Evolutionary conservation across 2,329 filamentous ascomycete species (phyloP).

Genomic region (Blastomyces silverae): DNA sequence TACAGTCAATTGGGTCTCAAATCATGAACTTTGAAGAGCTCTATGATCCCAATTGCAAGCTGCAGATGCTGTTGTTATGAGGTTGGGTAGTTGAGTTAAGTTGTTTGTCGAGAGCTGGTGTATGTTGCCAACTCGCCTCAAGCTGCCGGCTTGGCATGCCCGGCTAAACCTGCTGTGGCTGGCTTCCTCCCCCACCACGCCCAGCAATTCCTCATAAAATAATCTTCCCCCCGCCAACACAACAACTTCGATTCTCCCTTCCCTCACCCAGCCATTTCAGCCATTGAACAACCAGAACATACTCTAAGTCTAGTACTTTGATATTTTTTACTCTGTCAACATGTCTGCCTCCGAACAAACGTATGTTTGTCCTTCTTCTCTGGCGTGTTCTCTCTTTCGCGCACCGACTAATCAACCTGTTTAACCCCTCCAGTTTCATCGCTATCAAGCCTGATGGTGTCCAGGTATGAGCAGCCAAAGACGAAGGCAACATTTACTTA

Average conservation of each 20-base stretch:
- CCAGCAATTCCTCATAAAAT: not conserved
- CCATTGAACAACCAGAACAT: constrained; percentile 26
- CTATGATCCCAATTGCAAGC: constrained; percentile 7
- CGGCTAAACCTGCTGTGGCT: constrained; percentile 9
- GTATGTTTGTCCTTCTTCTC: constrained; percentile 49
- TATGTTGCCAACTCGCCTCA: constrained; percentile 28
- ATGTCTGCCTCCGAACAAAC: constrained; percentile 76
- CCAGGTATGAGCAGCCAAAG: constrained; percentile 60
- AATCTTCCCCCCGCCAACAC: constrained; percentile 8
- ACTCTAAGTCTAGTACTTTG: constrained; percentile 21
- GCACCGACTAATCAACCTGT: constrained; percentile 16
- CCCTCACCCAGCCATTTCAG: constrained; percentile 21
- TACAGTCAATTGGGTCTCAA: not conserved
- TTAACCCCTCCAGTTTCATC: constrained; percentile 71
- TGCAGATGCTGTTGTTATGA: not conserved
- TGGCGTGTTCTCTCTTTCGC: constrained; percentile 19
- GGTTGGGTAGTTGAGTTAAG: not conserved
- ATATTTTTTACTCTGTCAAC: constrained; percentile 41
- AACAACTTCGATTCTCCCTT: constrained; percentile 23
- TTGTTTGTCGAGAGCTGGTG: constrained; percentile 22
- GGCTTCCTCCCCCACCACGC: not conserved
- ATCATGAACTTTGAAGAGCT: not conserved
- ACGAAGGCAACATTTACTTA: not conserved
- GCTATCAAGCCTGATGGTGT: constrained; percentile 99
- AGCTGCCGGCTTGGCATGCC: constrained; percentile 8